These are phyloP conservation scores for Aaosphaeria pasadenensis DNA, from an alignment of 2,329 filamentous ascomycete species.

Conservation along the genomic window DNA sequence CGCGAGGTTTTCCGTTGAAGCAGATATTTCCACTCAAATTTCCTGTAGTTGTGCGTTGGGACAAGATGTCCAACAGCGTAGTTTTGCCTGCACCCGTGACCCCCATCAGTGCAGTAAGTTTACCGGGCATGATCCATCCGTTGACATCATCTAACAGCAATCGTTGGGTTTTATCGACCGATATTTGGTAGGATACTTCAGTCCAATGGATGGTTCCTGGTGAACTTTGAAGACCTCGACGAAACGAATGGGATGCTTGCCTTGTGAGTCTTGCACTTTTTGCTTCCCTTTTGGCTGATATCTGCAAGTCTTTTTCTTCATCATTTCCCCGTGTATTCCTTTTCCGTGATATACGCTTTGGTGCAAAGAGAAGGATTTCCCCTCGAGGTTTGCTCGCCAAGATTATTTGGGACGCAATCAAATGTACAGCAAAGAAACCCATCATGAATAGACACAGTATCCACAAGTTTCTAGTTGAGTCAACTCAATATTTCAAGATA, in stretches of 20 bases:
- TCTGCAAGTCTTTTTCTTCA: neutral
- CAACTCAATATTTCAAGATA: neutral
- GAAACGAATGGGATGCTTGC: neutral
- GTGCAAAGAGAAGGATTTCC: slow-evolving; percentile 34
- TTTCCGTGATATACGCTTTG: neutral
- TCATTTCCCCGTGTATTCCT: neutral
- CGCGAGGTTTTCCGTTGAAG: slow-evolving; percentile 26
- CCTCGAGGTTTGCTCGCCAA: slow-evolving; percentile 42
- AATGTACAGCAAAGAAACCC: slow-evolving; percentile 27
- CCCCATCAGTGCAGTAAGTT: slow-evolving; percentile 27
- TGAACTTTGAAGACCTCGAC: neutral
- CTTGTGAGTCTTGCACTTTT: neutral
- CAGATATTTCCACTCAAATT: slow-evolving; percentile 76
- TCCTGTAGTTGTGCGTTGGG: slow-evolving; percentile 77
- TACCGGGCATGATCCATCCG: slow-evolving; percentile 51
- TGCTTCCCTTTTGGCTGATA: neutral
- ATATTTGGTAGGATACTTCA: slow-evolving; percentile 60
- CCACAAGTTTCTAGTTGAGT: neutral
- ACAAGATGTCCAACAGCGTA: slow-evolving; percentile 76
- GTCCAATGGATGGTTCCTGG: slow-evolving; percentile 40
- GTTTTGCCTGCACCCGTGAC: slow-evolving; percentile 74
- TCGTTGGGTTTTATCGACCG: slow-evolving; percentile 52
- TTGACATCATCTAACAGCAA: slow-evolving; percentile 49
- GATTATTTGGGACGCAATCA: slow-evolving; percentile 38
- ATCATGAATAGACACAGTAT: slow-evolving; percentile 7